phyloP scores from a whole-genome alignment of 2,329 filamentous ascomycete genomes.

The Cephalotrichum gorgonifer region DNA sequence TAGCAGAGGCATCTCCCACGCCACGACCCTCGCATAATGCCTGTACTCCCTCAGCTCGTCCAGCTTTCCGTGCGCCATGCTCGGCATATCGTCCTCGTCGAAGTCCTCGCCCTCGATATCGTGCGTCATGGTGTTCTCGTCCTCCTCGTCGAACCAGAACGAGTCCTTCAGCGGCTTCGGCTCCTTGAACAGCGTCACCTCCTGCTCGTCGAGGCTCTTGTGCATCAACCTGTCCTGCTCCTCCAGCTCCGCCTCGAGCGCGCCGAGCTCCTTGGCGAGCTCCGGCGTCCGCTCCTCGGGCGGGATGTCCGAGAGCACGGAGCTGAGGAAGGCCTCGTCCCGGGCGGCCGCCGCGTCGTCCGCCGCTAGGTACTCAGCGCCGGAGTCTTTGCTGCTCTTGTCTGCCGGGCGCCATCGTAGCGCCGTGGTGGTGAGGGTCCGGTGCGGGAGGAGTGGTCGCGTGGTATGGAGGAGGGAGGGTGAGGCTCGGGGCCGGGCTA shows the following conservation, averaged over 20 bases:
- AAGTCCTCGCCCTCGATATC: conserved; percentile 51
- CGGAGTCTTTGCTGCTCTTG: conserved; percentile 8
- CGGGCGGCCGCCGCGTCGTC: conserved; percentile 6
- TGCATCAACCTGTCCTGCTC: neutral
- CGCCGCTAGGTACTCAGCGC: conserved; percentile 8
- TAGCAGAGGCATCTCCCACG: conserved; percentile 93
- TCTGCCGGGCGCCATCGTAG: conserved; percentile 12
- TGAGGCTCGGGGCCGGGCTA: conserved; percentile 9
- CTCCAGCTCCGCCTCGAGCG: conserved; percentile 7
- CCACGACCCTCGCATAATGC: conserved; percentile 76
- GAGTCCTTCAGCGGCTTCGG: conserved; percentile 22
- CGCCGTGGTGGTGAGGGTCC: conserved; percentile 4
- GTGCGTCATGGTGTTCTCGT: conserved; percentile 35
- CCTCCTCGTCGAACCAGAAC: conserved; percentile 41
- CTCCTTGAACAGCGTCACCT: conserved; percentile 5
- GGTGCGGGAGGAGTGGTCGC: conserved; percentile 4
- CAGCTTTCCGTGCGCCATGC: conserved; percentile 74
- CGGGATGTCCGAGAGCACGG: conserved; percentile 8
- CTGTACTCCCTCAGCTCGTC: conserved; percentile 81
- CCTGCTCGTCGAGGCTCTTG: neutral
- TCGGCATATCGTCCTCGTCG: conserved; percentile 74
- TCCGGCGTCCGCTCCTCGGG: conserved; percentile 4
- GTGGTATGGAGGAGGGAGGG: neutral
- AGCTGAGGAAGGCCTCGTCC: conserved; percentile 5
- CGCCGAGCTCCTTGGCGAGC: conserved; percentile 6